Evolutionary conservation across 2,329 filamentous ascomycete species (phyloP), one percentile per base, ranked within the genome.

Genomic region (Pezicula rhizophila): DNA sequence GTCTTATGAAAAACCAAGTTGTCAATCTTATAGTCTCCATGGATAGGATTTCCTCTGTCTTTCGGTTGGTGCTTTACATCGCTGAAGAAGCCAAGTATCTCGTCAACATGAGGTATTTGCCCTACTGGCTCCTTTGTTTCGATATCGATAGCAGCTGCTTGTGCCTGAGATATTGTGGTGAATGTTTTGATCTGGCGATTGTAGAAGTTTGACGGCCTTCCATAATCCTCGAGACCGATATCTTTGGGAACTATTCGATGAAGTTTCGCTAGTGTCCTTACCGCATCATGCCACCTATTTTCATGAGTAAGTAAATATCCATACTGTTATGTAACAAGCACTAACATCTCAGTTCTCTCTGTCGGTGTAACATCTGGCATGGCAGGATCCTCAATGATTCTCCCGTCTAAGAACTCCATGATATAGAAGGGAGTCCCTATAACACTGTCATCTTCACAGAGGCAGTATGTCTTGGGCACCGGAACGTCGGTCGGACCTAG

Each of bases 11-110:
- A 99, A 37, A 93, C 82, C 56, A 92, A 67, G 60, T 93, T 93
- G 66, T 93, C 87, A 62, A 92, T 95, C 74, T 97, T 99, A 74
- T 92, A 99, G 68, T 99, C 93, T 33, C 93, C 93, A 63, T 97
- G 93, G 26, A 97, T 84, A 54, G 96, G 78, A 4, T 84, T 85
- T 18, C 79, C 82, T 53, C 87, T 76, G 65, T 97, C 92, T 52
- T 76, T 72, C 1, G 92, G 92, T 68, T 92, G 89, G 44, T 75
- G 76, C 49, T 66, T 67, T 56, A 80, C 74, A 60, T 91, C 77
- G 44, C 72, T 75, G 68, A 96, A 96, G 70, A 93, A 96, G 2
- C 66, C 68, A 39, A 93, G 77, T 72, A 92, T 85, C 38, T 89
- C 87, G 48, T 85, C 78, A 62, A 95, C 90, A 65, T 92, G 81